phyloP scores from a whole-genome alignment of 2,329 filamentous ascomycete genomes.

The Aspergillus texensis region DNA sequence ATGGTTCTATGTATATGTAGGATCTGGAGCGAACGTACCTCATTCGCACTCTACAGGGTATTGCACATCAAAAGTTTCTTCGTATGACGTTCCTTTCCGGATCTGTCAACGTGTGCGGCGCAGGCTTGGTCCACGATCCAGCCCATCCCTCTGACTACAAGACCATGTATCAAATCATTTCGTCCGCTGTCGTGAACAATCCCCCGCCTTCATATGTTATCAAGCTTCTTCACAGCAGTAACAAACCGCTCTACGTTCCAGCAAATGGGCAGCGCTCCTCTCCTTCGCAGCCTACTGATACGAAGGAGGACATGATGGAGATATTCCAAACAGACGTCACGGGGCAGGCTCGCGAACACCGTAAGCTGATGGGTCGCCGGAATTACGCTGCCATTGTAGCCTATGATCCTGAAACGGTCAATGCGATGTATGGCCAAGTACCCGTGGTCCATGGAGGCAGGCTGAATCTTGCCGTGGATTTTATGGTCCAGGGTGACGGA shows the following conservation, averaged over 20 bases:
- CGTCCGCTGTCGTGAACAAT: conserved; percentile 86
- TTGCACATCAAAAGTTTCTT: conserved; percentile 90
- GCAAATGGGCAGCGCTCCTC: conserved; percentile 75
- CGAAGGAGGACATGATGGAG: conserved; percentile 99
- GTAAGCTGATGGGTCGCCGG: conserved; percentile 87
- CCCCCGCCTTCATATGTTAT: conserved; percentile 84
- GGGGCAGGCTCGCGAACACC: conserved; percentile 78
- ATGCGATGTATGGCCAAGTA: conserved; percentile 44
- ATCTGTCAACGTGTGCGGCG: conserved; percentile 84
- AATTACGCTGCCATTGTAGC: conserved; percentile 95
- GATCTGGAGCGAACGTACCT: conserved; percentile 96
- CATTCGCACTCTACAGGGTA: conserved; percentile 92
- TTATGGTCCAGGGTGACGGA: conserved; percentile 92
- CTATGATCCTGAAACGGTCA: conserved; percentile 82
- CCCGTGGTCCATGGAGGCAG: conserved; percentile 30
- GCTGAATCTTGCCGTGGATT: conserved; percentile 89
- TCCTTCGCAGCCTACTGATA: conserved; percentile 74
- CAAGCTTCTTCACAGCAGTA: conserved; percentile 86
- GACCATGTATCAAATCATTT: conserved; percentile 98
- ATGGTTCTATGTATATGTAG: conserved; percentile 35
- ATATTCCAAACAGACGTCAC: conserved; percentile 95
- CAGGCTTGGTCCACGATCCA: conserved; percentile 92
- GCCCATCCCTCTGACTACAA: conserved; percentile 91
- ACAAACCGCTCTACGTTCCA: conserved; percentile 88
- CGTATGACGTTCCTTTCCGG: conserved; percentile 97